phyloP scores from a whole-genome alignment of 2,329 filamentous ascomycete species.

The Fusarium verticillioides region DNA sequence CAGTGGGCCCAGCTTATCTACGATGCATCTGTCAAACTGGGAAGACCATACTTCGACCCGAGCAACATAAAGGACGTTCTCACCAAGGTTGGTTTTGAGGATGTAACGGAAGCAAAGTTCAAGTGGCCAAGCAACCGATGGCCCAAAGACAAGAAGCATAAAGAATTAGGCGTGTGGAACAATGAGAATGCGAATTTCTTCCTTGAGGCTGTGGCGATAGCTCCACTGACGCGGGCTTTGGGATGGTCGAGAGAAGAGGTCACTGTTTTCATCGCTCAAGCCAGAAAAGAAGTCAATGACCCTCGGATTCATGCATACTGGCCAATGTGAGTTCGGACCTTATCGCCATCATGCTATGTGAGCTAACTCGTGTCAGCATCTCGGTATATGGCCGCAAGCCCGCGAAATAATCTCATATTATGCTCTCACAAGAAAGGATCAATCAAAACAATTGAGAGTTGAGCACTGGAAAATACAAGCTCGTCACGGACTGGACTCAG shows the following conservation, averaged over 20 bases:
- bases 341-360: too few relatives aligned
- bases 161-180: slow-evolving; percentile 18
- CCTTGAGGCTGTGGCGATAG: slow-evolving; percentile 3
- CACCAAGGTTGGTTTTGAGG: slow-evolving; percentile 5
- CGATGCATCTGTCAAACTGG: slow-evolving; percentile 11
- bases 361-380: background rate
- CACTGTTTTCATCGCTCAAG: slow-evolving; percentile 6
- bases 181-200: slow-evolving; percentile 17
- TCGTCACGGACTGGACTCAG: accelerated
- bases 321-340: slow-evolving; percentile 9
- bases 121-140: slow-evolving; percentile 27
- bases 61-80: background rate
- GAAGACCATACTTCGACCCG: slow-evolving; percentile 5
- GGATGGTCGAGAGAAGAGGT: slow-evolving; percentile 24
- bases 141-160: slow-evolving; percentile 25
- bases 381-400: slow-evolving; percentile 15
- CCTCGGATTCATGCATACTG: slow-evolving; percentile 23
- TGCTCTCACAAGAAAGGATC: background rate
- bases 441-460: background rate
- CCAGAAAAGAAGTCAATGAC: slow-evolving; percentile 20
- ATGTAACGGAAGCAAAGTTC: background rate
- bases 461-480: too few relatives aligned
- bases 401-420: background rate
- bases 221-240: slow-evolving; percentile 11
- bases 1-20: background rate